phyloP scores from a whole-genome alignment of 148 eudicot genomes.

The Vaccinium myrtillus region DNA sequence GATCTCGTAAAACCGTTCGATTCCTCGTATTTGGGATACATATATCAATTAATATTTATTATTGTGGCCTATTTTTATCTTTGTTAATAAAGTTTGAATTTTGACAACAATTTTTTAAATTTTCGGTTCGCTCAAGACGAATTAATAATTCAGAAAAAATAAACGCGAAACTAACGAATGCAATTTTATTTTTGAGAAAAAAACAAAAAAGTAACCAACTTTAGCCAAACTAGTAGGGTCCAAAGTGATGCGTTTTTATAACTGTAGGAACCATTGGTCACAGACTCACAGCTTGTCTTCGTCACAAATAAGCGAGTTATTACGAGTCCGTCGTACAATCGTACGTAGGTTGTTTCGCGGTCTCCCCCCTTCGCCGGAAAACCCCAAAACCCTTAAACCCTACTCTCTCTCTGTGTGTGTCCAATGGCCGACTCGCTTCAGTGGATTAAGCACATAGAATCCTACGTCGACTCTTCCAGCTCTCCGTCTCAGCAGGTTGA shows the following conservation, averaged over 20 bases:
- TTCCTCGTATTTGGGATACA: too few species aligned
- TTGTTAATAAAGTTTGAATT: too few species aligned
- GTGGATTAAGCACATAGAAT: constrained; percentile 56
- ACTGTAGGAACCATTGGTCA: neutral
- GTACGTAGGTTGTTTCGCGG: neutral
- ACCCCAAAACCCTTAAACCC: neutral
- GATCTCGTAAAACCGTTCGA: too few species aligned
- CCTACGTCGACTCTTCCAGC: constrained; percentile 60
- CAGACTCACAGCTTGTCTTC: neutral
- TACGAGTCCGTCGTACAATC: neutral
- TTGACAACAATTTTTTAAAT: too few species aligned
- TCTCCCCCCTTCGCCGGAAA: neutral
- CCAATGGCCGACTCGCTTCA: constrained; percentile 43
- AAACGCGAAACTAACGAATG: too few species aligned
- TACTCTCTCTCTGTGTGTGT: constrained; percentile 9
- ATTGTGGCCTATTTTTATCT: too few species aligned
- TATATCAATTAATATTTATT: too few species aligned
- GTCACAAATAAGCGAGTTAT: neutral
- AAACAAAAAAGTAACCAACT: too few species aligned
- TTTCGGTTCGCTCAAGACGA: too few species aligned
- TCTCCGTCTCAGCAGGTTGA: constrained; percentile 71
- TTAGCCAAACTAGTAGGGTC: neutral
- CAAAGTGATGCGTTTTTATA: neutral
- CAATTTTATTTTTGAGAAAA: too few species aligned
- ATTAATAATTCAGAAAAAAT: too few species aligned